Evolutionary conservation across 768 basidiomycete genomes (phyloP), one percentile per base, ranked within the genome.

Genomic region (Lactarius pseudohatsudake): DNA sequence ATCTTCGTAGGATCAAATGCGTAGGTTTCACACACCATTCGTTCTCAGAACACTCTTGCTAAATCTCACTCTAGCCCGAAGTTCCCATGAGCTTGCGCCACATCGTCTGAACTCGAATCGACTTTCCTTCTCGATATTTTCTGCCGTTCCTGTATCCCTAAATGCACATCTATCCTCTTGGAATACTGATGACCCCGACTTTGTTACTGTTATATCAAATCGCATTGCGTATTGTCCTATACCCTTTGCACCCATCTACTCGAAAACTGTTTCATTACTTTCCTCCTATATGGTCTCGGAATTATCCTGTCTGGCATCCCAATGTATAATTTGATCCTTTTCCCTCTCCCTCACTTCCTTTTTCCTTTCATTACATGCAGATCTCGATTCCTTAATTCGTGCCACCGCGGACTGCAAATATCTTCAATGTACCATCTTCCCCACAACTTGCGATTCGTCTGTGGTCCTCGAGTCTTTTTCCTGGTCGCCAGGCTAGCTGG

Each of bases 21-120:
- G 92, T 94, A 77, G 74, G 92, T 80, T 62, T 57, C 56, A 38
- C 32, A 40, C 53, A 32, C 50, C 55, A 28, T 20, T 6, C 11
- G 34, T 8, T 53, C 28, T 45, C 36, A 16, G 16, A 36, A 28
- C 11, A 43, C 6, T 34, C 38, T 40, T 32, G 64, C 75, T 77
- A 34, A 77, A 69, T 66, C 68, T 28, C 11, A 57, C 69, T 70
- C 67, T 75, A 94, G 92, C 92, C 92, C 76, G 92, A 94, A 86
- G 92, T 94, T 76, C 92, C 92, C 70, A 86, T 89, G 82, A 91
- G 86, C 80, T 87, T 94, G 76, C 91, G 92, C 75, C 92, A 94
- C 82, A 84, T 92, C 82, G 83, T 94, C 80, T 92, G 82, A 84
- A 84, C 77, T 77, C 64, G 50, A 66, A 65, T 70, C 69, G 58